phyloP scores from a whole-genome alignment of 2,329 filamentous ascomycete species.

The Hortaea werneckii region DNA sequence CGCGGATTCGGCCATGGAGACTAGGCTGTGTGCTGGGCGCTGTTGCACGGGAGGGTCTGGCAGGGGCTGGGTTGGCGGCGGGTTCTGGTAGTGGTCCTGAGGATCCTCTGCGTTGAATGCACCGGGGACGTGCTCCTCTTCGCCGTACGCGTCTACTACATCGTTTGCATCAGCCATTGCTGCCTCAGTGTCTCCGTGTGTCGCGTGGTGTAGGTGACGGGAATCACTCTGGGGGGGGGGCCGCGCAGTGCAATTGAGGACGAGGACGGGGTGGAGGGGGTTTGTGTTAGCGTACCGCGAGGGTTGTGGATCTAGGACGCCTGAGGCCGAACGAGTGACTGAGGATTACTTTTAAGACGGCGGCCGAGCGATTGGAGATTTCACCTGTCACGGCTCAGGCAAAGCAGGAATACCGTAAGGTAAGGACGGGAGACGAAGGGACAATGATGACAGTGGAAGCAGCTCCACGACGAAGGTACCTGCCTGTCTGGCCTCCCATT shows the following conservation, averaged over 20 bases:
- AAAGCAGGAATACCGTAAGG: too few relatives aligned
- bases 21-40: not conserved
- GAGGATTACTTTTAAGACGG: not conserved
- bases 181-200: not conserved
- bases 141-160: not conserved
- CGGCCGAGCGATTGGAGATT: too few relatives aligned
- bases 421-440: too few relatives aligned
- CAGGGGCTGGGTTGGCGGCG: not conserved
- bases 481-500: not conserved
- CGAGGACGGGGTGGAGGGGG: not conserved
- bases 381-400: too few relatives aligned
- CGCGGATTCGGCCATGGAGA: conserved; percentile 51
- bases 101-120: not conserved
- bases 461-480: too few relatives aligned
- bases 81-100: not conserved
- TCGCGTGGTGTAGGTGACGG: too few relatives aligned
- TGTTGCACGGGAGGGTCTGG: not conserved
- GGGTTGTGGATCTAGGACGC: not conserved
- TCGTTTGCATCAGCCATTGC: conserved; percentile 2
- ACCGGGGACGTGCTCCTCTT: not conserved
- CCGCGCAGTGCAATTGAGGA: not conserved
- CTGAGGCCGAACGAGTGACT: not conserved
- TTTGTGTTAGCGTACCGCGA: not conserved
- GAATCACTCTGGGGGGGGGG: too few relatives aligned
- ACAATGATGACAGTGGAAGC: too few relatives aligned